These are phyloP conservation scores for apple (Malus domestica) DNA, from an alignment of 306 rosid species.

Conservation along the genomic window ASM211411v1 NC_041801.1:2275001-2275500, in stretches of 20 bases:
- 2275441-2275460: background rate
- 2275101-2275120: background rate
- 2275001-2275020: constrained; percentile 46
- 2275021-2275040: background rate
- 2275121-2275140: constrained; percentile 52
- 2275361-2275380: constrained; percentile 9
- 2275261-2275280: background rate
- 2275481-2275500: background rate
- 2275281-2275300: background rate
- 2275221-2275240: background rate
- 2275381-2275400: constrained; percentile 19
- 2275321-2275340: background rate
- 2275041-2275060: background rate
- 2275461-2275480: too few relatives aligned
- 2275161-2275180: constrained; percentile 52
- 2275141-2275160: constrained; percentile 49
- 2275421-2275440: background rate
- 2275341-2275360: background rate
- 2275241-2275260: background rate
- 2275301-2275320: background rate
- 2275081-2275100: background rate
- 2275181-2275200: constrained; percentile 63
- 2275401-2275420: background rate
- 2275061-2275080: background rate
- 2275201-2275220: constrained; percentile 42